A percentile compares a stretch with the other conserved stretches of the same genome.
Conservation (phyloP, 768 basidiomycete genomes). For the Rubroboletus satanas region DNA sequence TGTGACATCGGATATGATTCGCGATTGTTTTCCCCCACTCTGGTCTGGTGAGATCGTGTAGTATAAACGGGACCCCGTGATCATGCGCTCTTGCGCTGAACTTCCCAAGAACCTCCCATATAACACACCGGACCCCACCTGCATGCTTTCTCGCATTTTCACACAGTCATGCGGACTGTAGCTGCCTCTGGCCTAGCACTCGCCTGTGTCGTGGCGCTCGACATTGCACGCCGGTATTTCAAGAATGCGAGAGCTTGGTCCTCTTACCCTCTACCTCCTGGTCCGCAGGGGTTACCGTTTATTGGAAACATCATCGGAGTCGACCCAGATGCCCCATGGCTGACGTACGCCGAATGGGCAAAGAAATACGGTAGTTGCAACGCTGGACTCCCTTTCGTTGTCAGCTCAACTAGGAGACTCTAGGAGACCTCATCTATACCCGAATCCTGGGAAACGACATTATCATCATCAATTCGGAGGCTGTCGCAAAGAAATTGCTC, state of each 20-base stretch:
- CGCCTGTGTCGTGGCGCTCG: conserved; percentile 7
- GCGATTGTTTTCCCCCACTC: too few relatives aligned
- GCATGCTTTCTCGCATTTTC: not conserved
- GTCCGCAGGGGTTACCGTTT: conserved; percentile 35
- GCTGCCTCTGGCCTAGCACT: conserved; percentile 2
- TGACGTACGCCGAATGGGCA: conserved; percentile 38
- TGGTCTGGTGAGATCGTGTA: too few relatives aligned
- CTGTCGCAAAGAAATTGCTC: conserved; percentile 43
- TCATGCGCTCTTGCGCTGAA: too few relatives aligned
- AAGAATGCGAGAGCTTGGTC: not conserved
- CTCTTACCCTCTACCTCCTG: conserved; percentile 33
- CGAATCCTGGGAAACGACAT: conserved; percentile 41
- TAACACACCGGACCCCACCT: too few relatives aligned
- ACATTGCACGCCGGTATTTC: conserved; percentile 7
- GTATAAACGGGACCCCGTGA: too few relatives aligned
- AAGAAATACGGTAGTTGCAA: conserved; percentile 30
- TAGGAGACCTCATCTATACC: conserved; percentile 48
- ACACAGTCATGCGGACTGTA: conserved; percentile 5
- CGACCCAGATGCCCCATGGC: conserved; percentile 32
- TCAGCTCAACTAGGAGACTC: not conserved
- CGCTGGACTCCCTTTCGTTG: not conserved
- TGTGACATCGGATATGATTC: too few relatives aligned
- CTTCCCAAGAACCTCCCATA: too few relatives aligned
- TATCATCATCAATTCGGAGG: conserved; percentile 45
- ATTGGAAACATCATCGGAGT: conserved; percentile 37